Percentiles rank a stretch among this genome's conserved stretches.
Conservation (phyloP, 345 rosid genomes). For the Excoecaria cochinchinensis region DNA sequence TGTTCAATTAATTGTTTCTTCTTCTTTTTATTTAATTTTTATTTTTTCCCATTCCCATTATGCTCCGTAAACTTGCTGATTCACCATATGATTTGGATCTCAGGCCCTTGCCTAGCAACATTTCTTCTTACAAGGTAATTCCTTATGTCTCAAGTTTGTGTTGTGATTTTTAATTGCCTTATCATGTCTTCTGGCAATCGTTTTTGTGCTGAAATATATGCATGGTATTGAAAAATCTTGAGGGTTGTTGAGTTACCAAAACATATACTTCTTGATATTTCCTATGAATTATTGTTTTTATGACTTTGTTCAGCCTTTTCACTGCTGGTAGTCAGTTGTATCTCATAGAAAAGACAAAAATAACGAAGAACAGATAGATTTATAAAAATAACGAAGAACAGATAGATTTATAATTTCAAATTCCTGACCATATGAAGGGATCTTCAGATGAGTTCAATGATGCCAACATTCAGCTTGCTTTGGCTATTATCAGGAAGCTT, state of each 20-base stretch:
- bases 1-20: background rate
- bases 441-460: conserved; percentile 95
- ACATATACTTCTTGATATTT: background rate
- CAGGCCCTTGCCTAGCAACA: conserved; percentile 84
- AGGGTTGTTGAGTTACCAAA: background rate
- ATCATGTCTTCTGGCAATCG: background rate
- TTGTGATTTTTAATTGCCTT: background rate
- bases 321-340: background rate
- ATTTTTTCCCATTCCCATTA: background rate
- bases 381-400: conserved; percentile 12
- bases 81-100: conserved; percentile 18
- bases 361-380: conserved; percentile 8
- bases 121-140: conserved; percentile 87
- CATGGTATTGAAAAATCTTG: background rate
- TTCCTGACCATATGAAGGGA: conserved; percentile 66
- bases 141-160: conserved; percentile 2
- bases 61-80: background rate
- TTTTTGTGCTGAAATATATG: background rate
- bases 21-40: background rate
- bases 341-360: conserved; percentile 12
- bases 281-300: background rate
- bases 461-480: conserved; percentile 86
- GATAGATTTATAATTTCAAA: conserved; percentile 28
- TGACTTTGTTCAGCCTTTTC: background rate
- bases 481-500: conserved; percentile 75